Base-by-base conservation (phyloP, 768 basidiomycete genomes). In the Lentinula boryana region DNA sequence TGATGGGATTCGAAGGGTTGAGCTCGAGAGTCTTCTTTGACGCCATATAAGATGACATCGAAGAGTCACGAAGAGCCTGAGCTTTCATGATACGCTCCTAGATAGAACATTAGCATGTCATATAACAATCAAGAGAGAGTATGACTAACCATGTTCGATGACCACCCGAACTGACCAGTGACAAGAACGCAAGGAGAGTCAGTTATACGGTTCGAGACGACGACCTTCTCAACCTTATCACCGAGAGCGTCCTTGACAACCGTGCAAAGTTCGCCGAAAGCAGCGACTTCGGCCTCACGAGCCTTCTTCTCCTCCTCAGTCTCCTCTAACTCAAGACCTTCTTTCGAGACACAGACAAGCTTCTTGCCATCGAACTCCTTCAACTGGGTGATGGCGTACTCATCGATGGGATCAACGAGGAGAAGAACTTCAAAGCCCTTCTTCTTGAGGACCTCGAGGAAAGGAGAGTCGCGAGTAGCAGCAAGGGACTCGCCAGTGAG, bases 281-380 rank as follows among this genome's bases (percentile, higher is more conserved):
- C 86, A 62, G 87, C 78, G 27, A 81, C 85, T 76, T 96, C 93
- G 63, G 87, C 84, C 81, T 98, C 96, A 54, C 93, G 91, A 10
- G 70, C 76, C 70, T 83, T 84, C 88, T 98, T 99, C 85, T 98
- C 96, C 67, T 96, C 96, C 8, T 96, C 94, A 15, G 93, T 95
- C 84, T 99, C 96, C 78, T 98, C 95, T 62, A 98, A 91, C 81
- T 99, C 96, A 62, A 99, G 89, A 60, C 96, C 96, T 77, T 99
- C 96, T 81, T 99, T 99, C 67, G 95, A 97, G 52, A 99, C 95
- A 69, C 94, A 98, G 67, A 98, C 78, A 60, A 99, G 87, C 80
- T 97, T 98, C 85, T 95, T 94, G 75, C 90, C 89, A 61, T 98
- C 96, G 70, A 96, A 99, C 81, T 98, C 96, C 84, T 98, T 98